Evolutionary conservation across 306 rosid species (phyloP), one percentile per base, ranked within the genome.

Genomic region (Rubus idaeus): DNA sequence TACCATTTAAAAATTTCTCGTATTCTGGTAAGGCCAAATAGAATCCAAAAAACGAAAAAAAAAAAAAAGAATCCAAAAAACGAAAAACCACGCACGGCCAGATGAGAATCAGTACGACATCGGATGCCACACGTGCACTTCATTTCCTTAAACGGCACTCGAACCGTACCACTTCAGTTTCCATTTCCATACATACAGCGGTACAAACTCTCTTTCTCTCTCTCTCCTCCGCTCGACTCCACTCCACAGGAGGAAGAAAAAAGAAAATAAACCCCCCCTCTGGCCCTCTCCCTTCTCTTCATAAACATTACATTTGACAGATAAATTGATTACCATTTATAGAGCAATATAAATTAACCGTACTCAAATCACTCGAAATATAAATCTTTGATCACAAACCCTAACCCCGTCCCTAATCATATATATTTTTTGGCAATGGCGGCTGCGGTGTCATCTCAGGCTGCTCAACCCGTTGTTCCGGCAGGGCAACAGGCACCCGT

Each of bases 401-500:
- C 47, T 26, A n/a, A 55, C 57, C 13, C 75, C 41, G 37, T 56
- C 39, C 14, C 51, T 14, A 18, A 4, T 44, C 9, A 51, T 8
- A 55, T 50, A 1, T 13, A 23, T 45, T 30, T 44, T 75, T 21
- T 18, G 61, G 44, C 58, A 85, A 90, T 87, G 84, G 74, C 75
- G 88, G 89, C 89, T 56, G 79, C 84, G 61, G 86, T 65, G 75
- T 71, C 90, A 8, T 41, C 88, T 75, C 80, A 53, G 75, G 47
- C 53, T 37, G 65, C 77, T 76, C 87, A 76, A 77, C 57, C 82
- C 14, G 66, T 44, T 46, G 23, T 21, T 74, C 46, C 63, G 9
- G 55, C 63, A 7, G 77, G 66, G 23, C 80, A 68, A 68, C 80
- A 64, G 40, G 5, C 73, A 16, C 75, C 79, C 20, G 53, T 49